Evolutionary conservation across 2,329 filamentous ascomycete genomes (phyloP).

Genomic region (Simplicillium aogashimaense): DNA sequence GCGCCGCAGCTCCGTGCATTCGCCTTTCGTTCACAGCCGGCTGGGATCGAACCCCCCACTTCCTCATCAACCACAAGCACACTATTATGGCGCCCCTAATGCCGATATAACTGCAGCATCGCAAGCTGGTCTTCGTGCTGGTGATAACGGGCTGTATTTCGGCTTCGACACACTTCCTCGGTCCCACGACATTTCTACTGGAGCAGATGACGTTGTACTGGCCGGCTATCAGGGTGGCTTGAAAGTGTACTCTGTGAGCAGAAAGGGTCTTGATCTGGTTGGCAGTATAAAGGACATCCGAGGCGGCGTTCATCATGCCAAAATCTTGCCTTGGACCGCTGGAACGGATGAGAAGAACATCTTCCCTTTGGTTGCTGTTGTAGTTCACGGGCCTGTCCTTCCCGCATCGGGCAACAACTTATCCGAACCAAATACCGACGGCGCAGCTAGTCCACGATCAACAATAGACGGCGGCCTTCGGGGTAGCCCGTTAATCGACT

Average conservation of each 20-base stretch:
- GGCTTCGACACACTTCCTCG: constrained; percentile 64
- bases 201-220: constrained; percentile 56
- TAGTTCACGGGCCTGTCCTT: constrained; percentile 67
- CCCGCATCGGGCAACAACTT: constrained; percentile 17
- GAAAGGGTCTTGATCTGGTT: constrained; percentile 59
- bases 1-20: constrained; percentile 40
- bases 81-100: constrained; percentile 68
- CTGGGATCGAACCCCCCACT: constrained; percentile 48
- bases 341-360: constrained; percentile 41
- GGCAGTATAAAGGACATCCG: constrained; percentile 66
- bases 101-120: constrained; percentile 58
- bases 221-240: constrained; percentile 74
- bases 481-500: constrained; percentile 33
- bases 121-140: constrained; percentile 47
- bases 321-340: constrained; percentile 64
- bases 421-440: no score
- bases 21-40: constrained; percentile 37
- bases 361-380: constrained; percentile 68
- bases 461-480: constrained; percentile 24
- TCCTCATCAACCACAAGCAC: constrained; percentile 65
- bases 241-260: constrained; percentile 64
- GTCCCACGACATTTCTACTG: constrained; percentile 23
- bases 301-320: constrained; percentile 73
- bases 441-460: constrained; percentile 29
- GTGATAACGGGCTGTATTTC: constrained; percentile 66